A percentile compares a stretch with the other conserved stretches of the same genome.
phyloP scores from a whole-genome alignment of 2,329 filamentous ascomycete species.

The Alternaria conjuncta region DNA sequence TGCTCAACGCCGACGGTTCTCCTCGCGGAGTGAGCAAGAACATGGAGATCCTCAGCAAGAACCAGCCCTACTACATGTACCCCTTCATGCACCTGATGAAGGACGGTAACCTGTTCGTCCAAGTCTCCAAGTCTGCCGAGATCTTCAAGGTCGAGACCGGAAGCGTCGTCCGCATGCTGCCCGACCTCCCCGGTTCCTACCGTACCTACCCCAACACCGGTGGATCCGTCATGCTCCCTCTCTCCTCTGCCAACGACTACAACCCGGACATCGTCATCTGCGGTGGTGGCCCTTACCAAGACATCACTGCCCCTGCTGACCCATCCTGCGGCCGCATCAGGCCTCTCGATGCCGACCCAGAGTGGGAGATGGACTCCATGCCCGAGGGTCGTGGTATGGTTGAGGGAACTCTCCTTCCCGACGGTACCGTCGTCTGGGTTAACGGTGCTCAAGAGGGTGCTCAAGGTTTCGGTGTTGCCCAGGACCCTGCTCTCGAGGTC shows the following conservation, averaged over 20 bases:
- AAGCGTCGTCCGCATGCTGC: slow-evolving; percentile 54
- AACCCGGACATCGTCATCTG: slow-evolving; percentile 63
- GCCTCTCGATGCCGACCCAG: slow-evolving; percentile 56
- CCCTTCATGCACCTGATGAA: slow-evolving; percentile 66
- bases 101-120: slow-evolving; percentile 64
- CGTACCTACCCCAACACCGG: slow-evolving; percentile 68
- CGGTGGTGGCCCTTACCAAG: slow-evolving; percentile 66
- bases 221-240: slow-evolving; percentile 62
- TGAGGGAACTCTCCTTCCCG: slow-evolving; percentile 64
- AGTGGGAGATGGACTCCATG: slow-evolving; percentile 66
- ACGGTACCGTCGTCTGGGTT: slow-evolving; percentile 68
- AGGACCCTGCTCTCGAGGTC: slow-evolving; percentile 61
- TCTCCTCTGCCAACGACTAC: slow-evolving; percentile 60
- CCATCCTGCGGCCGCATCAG: slow-evolving; percentile 64
- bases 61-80: slow-evolving; percentile 70
- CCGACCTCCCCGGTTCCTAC: slow-evolving; percentile 62
- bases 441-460: slow-evolving; percentile 65
- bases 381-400: slow-evolving; percentile 66
- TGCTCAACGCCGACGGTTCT: slow-evolving; percentile 58
- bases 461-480: slow-evolving; percentile 66
- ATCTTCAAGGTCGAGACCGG: slow-evolving; percentile 60
- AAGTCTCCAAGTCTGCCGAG: slow-evolving; percentile 63
- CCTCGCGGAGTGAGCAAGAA: slow-evolving; percentile 56
- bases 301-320: slow-evolving; percentile 65
- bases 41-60: slow-evolving; percentile 62